These are phyloP conservation scores for Marasmius oreades DNA, from an alignment of 1,284 basidiomycete genomes.

Conservation along the genomic window DNA sequence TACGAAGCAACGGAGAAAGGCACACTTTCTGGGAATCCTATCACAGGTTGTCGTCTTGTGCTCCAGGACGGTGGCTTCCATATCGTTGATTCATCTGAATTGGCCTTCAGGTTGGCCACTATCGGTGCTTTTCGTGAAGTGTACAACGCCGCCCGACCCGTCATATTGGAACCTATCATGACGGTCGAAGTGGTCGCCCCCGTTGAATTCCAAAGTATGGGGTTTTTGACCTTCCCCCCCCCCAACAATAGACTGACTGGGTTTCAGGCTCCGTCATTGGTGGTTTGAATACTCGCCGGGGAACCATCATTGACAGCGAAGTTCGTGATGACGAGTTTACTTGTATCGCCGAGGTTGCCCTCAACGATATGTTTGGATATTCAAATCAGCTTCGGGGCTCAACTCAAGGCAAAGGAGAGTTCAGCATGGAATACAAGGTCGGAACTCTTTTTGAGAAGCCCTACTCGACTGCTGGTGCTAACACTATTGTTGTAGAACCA, in stretches of 20 bases:
- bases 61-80: constrained; percentile 93
- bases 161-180: constrained; percentile 98
- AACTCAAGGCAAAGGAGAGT: constrained; percentile 96
- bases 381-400: constrained; percentile 88
- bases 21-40: constrained; percentile 83
- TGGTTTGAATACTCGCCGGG: constrained; percentile 89
- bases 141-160: constrained; percentile 73
- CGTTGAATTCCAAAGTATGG: constrained; percentile 90
- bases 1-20: constrained; percentile 94
- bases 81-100: constrained; percentile 95
- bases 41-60: constrained; percentile 86
- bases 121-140: constrained; percentile 94
- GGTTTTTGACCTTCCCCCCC: constrained; percentile 1
- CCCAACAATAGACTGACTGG: not conserved
- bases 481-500: constrained; percentile 48
- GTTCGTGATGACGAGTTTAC: constrained; percentile 98
- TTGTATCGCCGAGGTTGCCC: constrained; percentile 84
- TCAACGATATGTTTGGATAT: constrained; percentile 99
- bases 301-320: constrained; percentile 95
- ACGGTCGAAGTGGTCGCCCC: constrained; percentile 97
- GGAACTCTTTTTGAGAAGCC: constrained; percentile 19
- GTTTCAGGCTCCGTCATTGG: constrained; percentile 81
- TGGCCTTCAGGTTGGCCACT: constrained; percentile 90
- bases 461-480: constrained; percentile 7
- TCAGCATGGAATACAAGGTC: constrained; percentile 96